These are phyloP conservation scores for Avena sativa DNA, from an alignment of 176 grass and related monocot species.

Conservation along the genomic window DNA sequence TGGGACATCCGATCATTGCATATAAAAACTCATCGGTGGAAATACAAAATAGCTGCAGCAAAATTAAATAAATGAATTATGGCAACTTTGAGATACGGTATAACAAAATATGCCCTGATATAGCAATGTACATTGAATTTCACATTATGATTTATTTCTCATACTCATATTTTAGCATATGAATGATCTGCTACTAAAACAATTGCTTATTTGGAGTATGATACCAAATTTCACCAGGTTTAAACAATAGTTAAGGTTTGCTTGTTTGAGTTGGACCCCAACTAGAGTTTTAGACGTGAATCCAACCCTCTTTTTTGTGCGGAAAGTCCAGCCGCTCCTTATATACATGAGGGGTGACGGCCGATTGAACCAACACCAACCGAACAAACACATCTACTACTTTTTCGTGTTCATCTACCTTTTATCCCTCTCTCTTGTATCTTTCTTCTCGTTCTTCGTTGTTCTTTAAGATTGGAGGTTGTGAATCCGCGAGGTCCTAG, in stretches of 20 bases:
- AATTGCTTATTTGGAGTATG: not conserved
- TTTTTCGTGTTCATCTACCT: too few species aligned
- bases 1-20: not conserved
- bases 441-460: too few species aligned
- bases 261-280: too few species aligned
- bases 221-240: not conserved
- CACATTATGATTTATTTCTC: not conserved
- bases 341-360: too few species aligned
- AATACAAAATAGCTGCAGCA: not conserved
- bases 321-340: too few species aligned
- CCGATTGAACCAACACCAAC: too few species aligned
- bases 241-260: not conserved
- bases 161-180: constrained; percentile 5
- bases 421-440: too few species aligned
- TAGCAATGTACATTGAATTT: not conserved
- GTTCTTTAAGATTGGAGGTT: too few species aligned
- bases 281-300: too few species aligned
- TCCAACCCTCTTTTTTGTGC: too few species aligned
- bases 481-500: too few species aligned
- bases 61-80: not conserved
- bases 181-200: not conserved
- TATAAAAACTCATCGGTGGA: not conserved
- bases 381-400: too few species aligned
- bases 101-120: not conserved
- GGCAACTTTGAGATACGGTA: not conserved